Evolutionary conservation across 352 stramenopile species (phyloP), one percentile per base, ranked within the genome.

Genomic region (Globisporangium paroecandrum): DNA sequence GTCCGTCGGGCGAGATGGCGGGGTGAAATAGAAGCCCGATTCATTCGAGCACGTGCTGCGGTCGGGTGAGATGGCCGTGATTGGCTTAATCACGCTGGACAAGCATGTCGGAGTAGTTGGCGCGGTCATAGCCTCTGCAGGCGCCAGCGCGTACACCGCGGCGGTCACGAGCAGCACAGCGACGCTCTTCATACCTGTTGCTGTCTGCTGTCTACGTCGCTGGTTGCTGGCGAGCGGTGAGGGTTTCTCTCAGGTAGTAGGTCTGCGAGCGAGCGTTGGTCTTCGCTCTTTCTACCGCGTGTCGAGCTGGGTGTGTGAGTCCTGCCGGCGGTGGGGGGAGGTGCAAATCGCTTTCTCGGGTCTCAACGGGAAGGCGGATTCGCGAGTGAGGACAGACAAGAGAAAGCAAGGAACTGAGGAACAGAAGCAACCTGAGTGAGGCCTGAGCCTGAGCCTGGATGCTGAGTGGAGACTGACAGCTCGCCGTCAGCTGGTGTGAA

Each of bases 1-100:
- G 27, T 20, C 27, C 43, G 47, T 58, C 47, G 60, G 60, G 12
- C 47, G 25, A 3, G 18, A 29, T 12, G 47, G 46, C 12, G 46
- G 60, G 5, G 58, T n/a, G 27, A 65, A 65, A 27, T 32, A 65
- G 46, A 36, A 65, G 46, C 60, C 60, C 25, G 60, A 65, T n/a
- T 65, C 27, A 13, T 29, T 58, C 60, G 46, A 49, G 27, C 60
- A 65, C 20, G 60, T 27, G 15, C 46, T 65, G n/a, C 60, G 60
- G 46, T 65, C 60, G 25, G 43, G 5, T 27, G 60, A 65, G 60
- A 65, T 57, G 25, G 22, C 27, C 18, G 54, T 58, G 46, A 65
- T 65, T 34, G 60, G 43, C 24, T 38, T 47, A 3, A 49, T 65
- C 12, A 58, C 60, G 27, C 24, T 58, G 12, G 53, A 22, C 53